Conservation (phyloP, 176 grass and related monocot genomes). For the Canna indica region DNA sequence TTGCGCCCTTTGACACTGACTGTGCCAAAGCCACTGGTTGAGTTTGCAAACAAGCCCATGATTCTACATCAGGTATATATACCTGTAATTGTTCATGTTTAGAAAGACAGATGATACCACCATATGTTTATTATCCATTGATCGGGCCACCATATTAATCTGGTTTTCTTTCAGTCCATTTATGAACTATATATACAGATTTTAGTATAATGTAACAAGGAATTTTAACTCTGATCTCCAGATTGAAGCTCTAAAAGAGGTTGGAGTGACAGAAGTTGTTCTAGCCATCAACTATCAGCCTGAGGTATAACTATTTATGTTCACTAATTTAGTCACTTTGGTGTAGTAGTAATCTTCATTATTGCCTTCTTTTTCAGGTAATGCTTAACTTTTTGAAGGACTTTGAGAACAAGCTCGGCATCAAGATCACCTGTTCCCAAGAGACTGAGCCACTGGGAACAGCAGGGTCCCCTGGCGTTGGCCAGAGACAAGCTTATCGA, state of each 20-base stretch:
- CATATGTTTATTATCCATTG: too few species aligned
- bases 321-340: neutral
- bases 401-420: neutral
- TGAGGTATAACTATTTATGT: neutral
- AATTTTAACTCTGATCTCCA: neutral
- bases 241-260: neutral
- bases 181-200: too few species aligned
- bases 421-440: neutral
- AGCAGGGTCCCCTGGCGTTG: neutral
- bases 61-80: neutral
- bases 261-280: conserved; percentile 3
- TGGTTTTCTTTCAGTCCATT: too few species aligned
- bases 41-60: conserved; percentile 3
- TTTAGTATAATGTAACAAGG: neutral
- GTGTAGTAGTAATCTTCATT: neutral
- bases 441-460: neutral
- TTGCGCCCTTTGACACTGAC: neutral
- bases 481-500: neutral
- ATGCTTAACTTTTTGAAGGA: neutral
- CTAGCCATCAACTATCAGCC: conserved; percentile 1
- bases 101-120: too few species aligned
- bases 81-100: too few species aligned
- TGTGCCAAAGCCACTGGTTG: neutral
- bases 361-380: neutral
- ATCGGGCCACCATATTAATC: too few species aligned